These are phyloP conservation scores for Terana coerulea DNA, from an alignment of 768 basidiomycete genomes.

Conservation along the genomic window DNA sequence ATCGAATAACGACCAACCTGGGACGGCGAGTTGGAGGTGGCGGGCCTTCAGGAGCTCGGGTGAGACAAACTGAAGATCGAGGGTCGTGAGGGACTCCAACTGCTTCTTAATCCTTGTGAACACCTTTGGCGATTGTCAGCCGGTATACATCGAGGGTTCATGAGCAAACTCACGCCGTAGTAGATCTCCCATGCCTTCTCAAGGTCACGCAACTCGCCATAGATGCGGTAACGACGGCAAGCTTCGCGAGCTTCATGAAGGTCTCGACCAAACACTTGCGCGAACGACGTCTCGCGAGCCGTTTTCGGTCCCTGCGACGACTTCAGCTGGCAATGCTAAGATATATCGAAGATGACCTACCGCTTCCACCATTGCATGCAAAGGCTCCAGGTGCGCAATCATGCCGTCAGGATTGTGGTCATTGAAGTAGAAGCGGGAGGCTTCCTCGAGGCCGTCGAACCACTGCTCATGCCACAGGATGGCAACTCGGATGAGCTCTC, in stretches of 20 bases:
- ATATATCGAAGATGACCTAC: slow-evolving; percentile 40
- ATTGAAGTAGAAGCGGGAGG: slow-evolving; percentile 92
- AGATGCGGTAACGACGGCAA: slow-evolving; percentile 78
- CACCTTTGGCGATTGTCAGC: no score
- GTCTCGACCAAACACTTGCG: slow-evolving; percentile 90
- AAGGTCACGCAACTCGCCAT: slow-evolving; percentile 83
- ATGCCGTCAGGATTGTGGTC: slow-evolving; percentile 97
- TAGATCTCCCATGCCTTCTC: slow-evolving; percentile 99
- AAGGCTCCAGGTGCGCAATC: slow-evolving; percentile 88
- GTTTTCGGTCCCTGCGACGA: slow-evolving; percentile 80
- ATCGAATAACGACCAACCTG: slow-evolving; percentile 49
- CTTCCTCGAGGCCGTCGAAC: slow-evolving; percentile 98
- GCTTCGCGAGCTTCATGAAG: slow-evolving; percentile 90
- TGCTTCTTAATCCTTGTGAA: slow-evolving; percentile 97
- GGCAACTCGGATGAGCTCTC: slow-evolving; percentile 94
- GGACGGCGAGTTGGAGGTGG: slow-evolving; percentile 92
- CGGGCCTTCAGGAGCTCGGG: slow-evolving; percentile 86
- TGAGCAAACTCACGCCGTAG: no score
- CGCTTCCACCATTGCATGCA: slow-evolving; percentile 89
- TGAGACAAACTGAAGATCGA: slow-evolving; percentile 97
- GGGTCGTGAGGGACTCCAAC: slow-evolving; percentile 77
- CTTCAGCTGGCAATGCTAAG: slow-evolving; percentile 5
- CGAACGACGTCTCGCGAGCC: slow-evolving; percentile 90
- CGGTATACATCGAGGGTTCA: no score
- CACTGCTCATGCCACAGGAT: slow-evolving; percentile 99